These are phyloP conservation scores for Adansonia madagascariensis DNA, from an alignment of 441 rosid species.

Conservation along the genomic window DNA sequence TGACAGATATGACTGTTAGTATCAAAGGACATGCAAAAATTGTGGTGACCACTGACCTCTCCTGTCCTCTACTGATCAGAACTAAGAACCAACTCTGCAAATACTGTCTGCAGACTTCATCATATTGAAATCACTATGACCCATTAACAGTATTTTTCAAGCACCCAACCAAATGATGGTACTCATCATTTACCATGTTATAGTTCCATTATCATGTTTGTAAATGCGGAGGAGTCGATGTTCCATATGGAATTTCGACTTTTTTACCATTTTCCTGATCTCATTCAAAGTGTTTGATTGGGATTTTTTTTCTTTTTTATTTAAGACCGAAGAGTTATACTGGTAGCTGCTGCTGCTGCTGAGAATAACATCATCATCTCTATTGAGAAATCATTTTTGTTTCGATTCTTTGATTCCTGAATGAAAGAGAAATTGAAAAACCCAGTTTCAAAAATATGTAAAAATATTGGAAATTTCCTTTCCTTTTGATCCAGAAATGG, in stretches of 20 bases:
- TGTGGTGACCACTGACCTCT: not conserved
- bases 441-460: not conserved
- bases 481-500: not conserved
- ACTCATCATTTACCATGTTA: not conserved
- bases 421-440: not conserved
- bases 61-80: not conserved
- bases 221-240: not conserved
- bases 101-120: not conserved
- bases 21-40: not conserved
- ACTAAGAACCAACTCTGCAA: not conserved
- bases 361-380: not conserved
- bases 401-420: not conserved
- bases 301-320: not conserved
- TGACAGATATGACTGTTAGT: not conserved
- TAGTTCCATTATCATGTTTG: not conserved
- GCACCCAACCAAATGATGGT: not conserved
- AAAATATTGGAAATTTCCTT: not conserved
- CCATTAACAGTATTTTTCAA: not conserved
- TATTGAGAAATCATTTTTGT: not conserved
- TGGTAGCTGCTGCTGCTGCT: not conserved
- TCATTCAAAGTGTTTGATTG: conserved; percentile 2
- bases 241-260: not conserved
- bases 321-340: not conserved
- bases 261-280: not conserved
- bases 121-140: not conserved